Conservation (phyloP, 495 filamentous ascomycete species). For the Bacidia gigantensis region DNA sequence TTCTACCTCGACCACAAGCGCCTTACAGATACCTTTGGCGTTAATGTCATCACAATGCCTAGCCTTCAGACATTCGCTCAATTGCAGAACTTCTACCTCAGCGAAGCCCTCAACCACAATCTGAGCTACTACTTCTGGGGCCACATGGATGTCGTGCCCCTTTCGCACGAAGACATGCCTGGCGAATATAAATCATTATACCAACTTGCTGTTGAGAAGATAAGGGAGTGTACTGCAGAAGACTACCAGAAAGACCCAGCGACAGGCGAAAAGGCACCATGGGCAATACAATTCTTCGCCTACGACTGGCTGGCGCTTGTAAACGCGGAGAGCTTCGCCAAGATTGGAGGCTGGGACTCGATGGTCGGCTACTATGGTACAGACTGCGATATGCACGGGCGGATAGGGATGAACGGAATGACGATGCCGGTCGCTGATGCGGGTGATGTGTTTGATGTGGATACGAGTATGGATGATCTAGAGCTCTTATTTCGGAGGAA, state of each 20-base stretch:
- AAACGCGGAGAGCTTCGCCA: constrained; percentile 35
- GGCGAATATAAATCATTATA: constrained; percentile 39
- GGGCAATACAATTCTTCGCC: constrained; percentile 41
- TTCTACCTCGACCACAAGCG: constrained; percentile 47
- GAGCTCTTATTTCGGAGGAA: constrained; percentile 15
- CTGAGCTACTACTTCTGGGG: constrained; percentile 48
- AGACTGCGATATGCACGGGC: constrained; percentile 45
- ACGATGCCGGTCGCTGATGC: constrained; percentile 12
- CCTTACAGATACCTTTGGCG: constrained; percentile 35
- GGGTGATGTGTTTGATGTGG: constrained; percentile 12
- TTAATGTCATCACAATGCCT: constrained; percentile 43
- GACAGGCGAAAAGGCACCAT: constrained; percentile 17
- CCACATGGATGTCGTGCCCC: constrained; percentile 43
- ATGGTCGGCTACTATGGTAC: constrained; percentile 47
- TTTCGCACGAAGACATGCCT: constrained; percentile 32
- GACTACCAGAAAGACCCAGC: constrained; percentile 4
- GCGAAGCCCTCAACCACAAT: constrained; percentile 29
- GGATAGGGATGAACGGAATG: constrained; percentile 37
- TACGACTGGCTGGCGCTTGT: constrained; percentile 49
- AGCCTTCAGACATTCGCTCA: constrained; percentile 47
- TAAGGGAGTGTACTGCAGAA: constrained; percentile 18
- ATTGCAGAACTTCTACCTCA: constrained; percentile 48
- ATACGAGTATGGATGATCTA: constrained; percentile 10
- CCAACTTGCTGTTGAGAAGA: constrained; percentile 31
- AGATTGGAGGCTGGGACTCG: constrained; percentile 45